Conservation (phyloP, 1,284 basidiomycete species). For the Farysia itapuensis region DNA sequence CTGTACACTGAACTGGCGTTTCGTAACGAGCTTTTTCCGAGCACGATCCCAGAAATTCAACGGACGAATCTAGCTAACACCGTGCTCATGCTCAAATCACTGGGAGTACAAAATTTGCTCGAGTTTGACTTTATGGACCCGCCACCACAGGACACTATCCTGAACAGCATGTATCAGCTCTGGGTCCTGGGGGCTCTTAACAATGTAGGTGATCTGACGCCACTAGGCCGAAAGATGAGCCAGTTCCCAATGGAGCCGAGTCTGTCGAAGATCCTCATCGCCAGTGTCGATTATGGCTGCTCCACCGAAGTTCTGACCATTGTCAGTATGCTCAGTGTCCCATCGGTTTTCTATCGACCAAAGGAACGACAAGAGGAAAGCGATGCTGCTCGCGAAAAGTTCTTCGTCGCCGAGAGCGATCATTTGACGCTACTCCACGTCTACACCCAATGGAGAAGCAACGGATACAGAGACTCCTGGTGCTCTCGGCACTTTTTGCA, state of each 20-base stretch:
- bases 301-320: slow-evolving; percentile 96
- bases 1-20: slow-evolving; percentile 96
- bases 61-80: slow-evolving; percentile 96
- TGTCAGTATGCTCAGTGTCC: slow-evolving; percentile 97
- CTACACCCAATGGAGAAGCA: slow-evolving; percentile 96
- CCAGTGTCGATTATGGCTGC: slow-evolving; percentile 88
- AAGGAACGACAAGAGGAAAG: slow-evolving; percentile 94
- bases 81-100: slow-evolving; percentile 87
- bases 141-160: slow-evolving; percentile 67
- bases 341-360: slow-evolving; percentile 87
- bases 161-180: slow-evolving; percentile 96
- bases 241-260: slow-evolving; percentile 81
- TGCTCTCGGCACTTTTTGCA: slow-evolving; percentile 91
- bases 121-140: slow-evolving; percentile 99
- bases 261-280: slow-evolving; percentile 97
- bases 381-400: slow-evolving; percentile 94
- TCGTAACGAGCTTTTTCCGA: slow-evolving; percentile 91
- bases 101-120: slow-evolving; percentile 91
- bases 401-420: slow-evolving; percentile 96
- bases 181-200: slow-evolving; percentile 98
- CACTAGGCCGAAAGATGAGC: slow-evolving; percentile 90
- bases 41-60: slow-evolving; percentile 97
- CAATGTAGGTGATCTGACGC: slow-evolving; percentile 93
- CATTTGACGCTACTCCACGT: slow-evolving; percentile 94
- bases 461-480: slow-evolving; percentile 89